These are phyloP conservation scores for Endocarpon pusillum DNA, from an alignment of 495 filamentous ascomycete genomes.

Conservation along the genomic window DNA sequence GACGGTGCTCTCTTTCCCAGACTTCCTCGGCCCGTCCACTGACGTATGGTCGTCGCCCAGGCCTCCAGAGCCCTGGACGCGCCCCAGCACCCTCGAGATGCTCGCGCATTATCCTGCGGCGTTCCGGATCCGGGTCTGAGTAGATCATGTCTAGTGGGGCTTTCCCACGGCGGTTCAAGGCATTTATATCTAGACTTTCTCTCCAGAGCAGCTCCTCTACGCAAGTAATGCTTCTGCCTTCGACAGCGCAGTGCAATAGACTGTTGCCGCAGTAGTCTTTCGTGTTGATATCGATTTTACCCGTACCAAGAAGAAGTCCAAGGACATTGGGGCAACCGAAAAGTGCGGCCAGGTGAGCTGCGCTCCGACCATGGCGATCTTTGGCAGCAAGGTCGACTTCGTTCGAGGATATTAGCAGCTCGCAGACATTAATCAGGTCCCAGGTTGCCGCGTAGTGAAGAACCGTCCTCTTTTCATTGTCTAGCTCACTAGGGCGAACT, in stretches of 20 bases:
- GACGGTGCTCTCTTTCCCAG: too few relatives aligned
- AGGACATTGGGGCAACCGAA: background rate
- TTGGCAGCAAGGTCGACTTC: background rate
- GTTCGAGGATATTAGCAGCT: background rate
- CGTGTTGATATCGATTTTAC: background rate
- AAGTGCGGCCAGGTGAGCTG: background rate
- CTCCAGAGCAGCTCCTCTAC: background rate
- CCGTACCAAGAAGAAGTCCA: background rate
- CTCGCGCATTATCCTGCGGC: background rate
- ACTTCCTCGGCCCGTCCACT: too few relatives aligned
- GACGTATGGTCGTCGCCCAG: too few relatives aligned
- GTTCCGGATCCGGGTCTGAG: background rate
- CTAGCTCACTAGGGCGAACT: background rate
- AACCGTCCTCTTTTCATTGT: background rate
- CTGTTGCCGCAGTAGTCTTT: background rate
- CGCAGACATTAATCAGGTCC: background rate
- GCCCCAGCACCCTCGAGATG: background rate
- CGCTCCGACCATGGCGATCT: background rate
- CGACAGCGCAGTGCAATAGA: background rate
- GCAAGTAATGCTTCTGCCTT: background rate
- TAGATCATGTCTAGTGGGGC: background rate
- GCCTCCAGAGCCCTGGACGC: background rate
- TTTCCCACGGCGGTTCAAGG: background rate
- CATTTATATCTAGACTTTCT: background rate
- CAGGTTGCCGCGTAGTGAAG: background rate